Percentiles rank a stretch among this genome's conserved stretches.
Conservation (phyloP, 2,329 filamentous ascomycete species). For the Scleromitrula shiraiana region DNA sequence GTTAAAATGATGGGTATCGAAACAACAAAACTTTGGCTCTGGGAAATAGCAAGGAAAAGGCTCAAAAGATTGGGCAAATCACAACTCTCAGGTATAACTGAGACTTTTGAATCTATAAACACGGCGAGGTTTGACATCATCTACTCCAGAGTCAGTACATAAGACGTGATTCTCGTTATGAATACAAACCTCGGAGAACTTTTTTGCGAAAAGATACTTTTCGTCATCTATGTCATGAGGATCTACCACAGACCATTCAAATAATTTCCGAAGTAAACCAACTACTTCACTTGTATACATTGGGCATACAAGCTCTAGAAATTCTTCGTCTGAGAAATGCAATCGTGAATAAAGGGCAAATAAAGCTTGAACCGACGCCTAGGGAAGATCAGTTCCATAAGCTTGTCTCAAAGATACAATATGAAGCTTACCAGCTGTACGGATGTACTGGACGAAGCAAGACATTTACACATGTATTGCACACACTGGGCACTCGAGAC, state of each 20-base stretch:
- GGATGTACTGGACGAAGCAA: constrained; percentile 61
- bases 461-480: constrained; percentile 59
- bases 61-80: constrained; percentile 71
- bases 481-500: constrained; percentile 65
- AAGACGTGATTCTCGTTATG: not conserved
- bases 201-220: constrained; percentile 88
- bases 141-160: constrained; percentile 35
- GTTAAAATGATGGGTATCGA: constrained; percentile 88
- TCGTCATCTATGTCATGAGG: constrained; percentile 80
- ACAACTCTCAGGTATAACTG: constrained; percentile 53
- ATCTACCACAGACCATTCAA: constrained; percentile 72
- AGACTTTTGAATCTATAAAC: constrained; percentile 72
- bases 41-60: constrained; percentile 70
- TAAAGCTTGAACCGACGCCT: constrained; percentile 77
- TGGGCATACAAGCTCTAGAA: constrained; percentile 66
- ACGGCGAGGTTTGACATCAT: constrained; percentile 79
- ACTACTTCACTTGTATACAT: constrained; percentile 70
- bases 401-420: not conserved
- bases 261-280: constrained; percentile 62
- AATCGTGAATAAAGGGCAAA: constrained; percentile 71
- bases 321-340: constrained; percentile 70
- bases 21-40: constrained; percentile 80
- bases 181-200: constrained; percentile 71
- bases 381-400: constrained; percentile 16
- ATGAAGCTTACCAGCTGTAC: constrained; percentile 58